These are phyloP conservation scores for Licmophora abbreviata DNA, from an alignment of 108 stramenopile genomes.

Conservation along the genomic window DNA sequence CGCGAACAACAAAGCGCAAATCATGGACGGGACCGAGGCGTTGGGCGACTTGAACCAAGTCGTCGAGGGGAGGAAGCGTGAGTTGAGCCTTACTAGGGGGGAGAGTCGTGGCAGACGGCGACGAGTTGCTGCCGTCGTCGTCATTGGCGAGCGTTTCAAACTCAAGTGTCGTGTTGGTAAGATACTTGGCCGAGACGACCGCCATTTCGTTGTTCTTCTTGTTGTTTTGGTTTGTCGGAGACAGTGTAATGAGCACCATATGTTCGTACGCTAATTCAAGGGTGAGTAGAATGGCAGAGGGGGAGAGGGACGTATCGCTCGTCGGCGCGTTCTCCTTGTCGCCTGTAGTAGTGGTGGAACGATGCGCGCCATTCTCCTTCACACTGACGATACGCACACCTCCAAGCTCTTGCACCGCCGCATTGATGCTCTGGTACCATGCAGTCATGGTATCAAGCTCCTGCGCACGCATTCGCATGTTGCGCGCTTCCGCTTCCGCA, in stretches of 20 bases:
- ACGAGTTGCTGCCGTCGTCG: too few species aligned
- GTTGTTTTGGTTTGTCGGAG: background rate
- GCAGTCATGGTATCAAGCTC: conserved; percentile 25
- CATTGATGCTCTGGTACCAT: conserved; percentile 29
- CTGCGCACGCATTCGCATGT: conserved; percentile 14
- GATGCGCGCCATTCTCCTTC: too few species aligned
- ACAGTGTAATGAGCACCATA: background rate
- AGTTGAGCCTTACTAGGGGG: conserved; percentile 13
- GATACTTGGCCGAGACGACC: conserved; percentile 25
- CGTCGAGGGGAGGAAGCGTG: conserved; percentile 32
- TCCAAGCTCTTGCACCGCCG: conserved; percentile 39
- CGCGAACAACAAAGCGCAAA: conserved; percentile 45
- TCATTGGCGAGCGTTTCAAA: conserved; percentile 4
- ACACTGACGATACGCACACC: conserved; percentile 29
- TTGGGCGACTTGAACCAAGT: conserved; percentile 25
- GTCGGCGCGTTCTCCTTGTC: conserved; percentile 2
- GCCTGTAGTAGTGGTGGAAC: too few species aligned
- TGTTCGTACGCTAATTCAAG: conserved; percentile 3
- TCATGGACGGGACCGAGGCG: conserved; percentile 20
- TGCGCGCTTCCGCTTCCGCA: conserved; percentile 14
- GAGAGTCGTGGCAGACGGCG: too few species aligned
- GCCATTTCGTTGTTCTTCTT: conserved; percentile 1
- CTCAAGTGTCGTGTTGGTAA: conserved; percentile 22
- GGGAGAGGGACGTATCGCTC: background rate
- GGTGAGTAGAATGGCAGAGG: conserved; percentile 16